Evolutionary conservation across 1,284 basidiomycete genomes (phyloP).

Genomic region (Hemileia vastatrix): DNA sequence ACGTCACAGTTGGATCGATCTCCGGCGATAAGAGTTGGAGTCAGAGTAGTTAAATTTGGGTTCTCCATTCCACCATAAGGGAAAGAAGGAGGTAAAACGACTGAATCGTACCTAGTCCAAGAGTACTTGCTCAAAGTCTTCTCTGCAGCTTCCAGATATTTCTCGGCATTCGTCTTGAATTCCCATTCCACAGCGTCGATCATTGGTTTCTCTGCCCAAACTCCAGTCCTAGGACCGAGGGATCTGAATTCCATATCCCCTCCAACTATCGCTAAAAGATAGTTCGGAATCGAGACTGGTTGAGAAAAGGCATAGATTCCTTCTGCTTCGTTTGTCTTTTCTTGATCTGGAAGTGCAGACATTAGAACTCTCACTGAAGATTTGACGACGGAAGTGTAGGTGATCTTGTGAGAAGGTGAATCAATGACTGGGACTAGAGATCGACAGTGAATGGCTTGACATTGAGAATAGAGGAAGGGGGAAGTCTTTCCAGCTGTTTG

Average conservation of each 20-base stretch:
- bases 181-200: conserved; percentile 75
- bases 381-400: conserved; percentile 62
- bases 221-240: conserved; percentile 51
- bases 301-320: conserved; percentile 42
- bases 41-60: conserved; percentile 40
- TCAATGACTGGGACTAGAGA: conserved; percentile 57
- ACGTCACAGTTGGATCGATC: conserved; percentile 77
- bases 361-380: conserved; percentile 71
- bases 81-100: conserved; percentile 84
- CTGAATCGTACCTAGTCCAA: conserved; percentile 80
- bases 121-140: conserved; percentile 59
- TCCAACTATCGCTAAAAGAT: conserved; percentile 74
- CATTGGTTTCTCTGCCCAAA: conserved; percentile 78
- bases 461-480: conserved; percentile 87
- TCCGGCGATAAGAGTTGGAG: conserved; percentile 69
- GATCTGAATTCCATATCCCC: conserved; percentile 55
- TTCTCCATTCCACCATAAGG: conserved; percentile 54
- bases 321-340: too few species aligned
- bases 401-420: conserved; percentile 39
- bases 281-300: conserved; percentile 74
- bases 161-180: conserved; percentile 73
- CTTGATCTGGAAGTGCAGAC: conserved; percentile 56
- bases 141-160: conserved; percentile 66
- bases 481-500: conserved; percentile 79
- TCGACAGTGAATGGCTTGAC: conserved; percentile 81